These are phyloP conservation scores for Fistulinella cinereoalba DNA, from an alignment of 1,284 basidiomycete species.

Conservation along the genomic window DNA sequence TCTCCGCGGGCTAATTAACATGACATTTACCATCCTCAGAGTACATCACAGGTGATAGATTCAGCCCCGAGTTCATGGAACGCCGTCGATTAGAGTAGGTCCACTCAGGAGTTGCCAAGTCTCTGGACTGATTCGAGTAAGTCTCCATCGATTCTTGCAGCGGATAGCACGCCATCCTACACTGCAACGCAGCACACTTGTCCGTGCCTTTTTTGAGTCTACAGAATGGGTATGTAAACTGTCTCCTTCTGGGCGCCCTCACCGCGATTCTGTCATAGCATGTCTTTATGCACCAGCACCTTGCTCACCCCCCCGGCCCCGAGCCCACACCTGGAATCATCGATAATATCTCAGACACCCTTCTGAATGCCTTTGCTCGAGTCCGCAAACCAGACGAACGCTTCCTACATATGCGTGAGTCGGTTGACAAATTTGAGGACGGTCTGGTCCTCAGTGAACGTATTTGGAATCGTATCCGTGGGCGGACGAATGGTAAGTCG, in stretches of 20 bases:
- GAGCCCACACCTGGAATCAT: conserved; percentile 81
- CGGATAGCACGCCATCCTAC: conserved; percentile 91
- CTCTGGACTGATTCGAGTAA: conserved; percentile 35
- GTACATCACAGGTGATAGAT: conserved; percentile 96
- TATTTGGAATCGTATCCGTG: conserved; percentile 71
- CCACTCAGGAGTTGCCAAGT: conserved; percentile 5
- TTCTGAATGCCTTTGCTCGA: conserved; percentile 92
- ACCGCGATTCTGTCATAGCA: conserved; percentile 50
- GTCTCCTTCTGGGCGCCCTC: conserved; percentile 3
- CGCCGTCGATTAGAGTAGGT: conserved; percentile 80
- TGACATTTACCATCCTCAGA: conserved; percentile 47
- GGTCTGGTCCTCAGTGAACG: conserved; percentile 80
- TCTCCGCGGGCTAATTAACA: neutral
- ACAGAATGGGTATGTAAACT: conserved; percentile 84
- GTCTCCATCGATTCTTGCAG: conserved; percentile 91
- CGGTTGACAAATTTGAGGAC: conserved; percentile 94
- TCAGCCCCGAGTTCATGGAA: conserved; percentile 96
- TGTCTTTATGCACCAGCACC: conserved; percentile 93
- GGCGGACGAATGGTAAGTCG: conserved; percentile 80
- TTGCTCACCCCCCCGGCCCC: conserved; percentile 81
- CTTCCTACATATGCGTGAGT: conserved; percentile 88
- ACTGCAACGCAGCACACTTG: conserved; percentile 85
- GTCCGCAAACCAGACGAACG: conserved; percentile 96
- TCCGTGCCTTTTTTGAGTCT: conserved; percentile 92
- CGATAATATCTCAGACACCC: conserved; percentile 93